These are phyloP conservation scores for Trichosanthes cucumerina DNA, from an alignment of 306 rosid genomes.

Conservation along the genomic window DNA sequence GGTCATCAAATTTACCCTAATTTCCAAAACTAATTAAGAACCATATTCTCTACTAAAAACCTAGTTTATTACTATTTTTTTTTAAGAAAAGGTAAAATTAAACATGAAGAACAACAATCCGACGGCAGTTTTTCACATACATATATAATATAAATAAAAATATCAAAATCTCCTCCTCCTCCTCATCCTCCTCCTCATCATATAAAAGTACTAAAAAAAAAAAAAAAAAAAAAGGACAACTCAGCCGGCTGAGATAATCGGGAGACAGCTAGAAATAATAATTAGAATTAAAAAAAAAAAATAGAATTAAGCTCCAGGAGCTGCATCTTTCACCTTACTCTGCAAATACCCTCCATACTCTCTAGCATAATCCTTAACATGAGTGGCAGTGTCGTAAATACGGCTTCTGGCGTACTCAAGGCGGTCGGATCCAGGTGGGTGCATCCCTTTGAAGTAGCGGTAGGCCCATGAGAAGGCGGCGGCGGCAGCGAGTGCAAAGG, in stretches of 20 bases:
- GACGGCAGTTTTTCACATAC: background rate
- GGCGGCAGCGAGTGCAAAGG: conserved; percentile 21
- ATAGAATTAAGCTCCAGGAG: conserved; percentile 83
- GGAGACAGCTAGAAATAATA: background rate
- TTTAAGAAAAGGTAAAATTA: background rate
- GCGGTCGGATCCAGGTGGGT: conserved; percentile 75
- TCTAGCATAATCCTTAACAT: conserved; percentile 74
- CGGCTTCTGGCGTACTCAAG: conserved; percentile 63
- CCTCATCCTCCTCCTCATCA: too few species aligned
- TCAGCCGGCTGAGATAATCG: background rate
- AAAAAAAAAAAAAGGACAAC: too few species aligned
- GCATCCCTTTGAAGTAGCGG: conserved; percentile 52
- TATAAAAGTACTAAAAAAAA: too few species aligned
- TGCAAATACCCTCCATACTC: conserved; percentile 85
- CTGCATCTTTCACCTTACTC: conserved; percentile 67
- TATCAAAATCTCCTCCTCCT: too few species aligned
- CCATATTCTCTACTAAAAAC: too few species aligned
- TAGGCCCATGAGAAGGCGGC: conserved; percentile 51
- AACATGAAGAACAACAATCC: background rate
- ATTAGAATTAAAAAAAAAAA: too few species aligned
- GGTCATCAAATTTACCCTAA: too few species aligned
- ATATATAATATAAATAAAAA: background rate
- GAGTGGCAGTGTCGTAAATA: conserved; percentile 65
- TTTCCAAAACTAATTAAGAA: too few species aligned
- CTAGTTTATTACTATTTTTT: background rate